A percentile compares a stretch with the other conserved stretches of the same genome.
These are phyloP conservation scores for Lentinula lateritia DNA, from an alignment of 768 basidiomycete species.

Conservation along the genomic window DNA sequence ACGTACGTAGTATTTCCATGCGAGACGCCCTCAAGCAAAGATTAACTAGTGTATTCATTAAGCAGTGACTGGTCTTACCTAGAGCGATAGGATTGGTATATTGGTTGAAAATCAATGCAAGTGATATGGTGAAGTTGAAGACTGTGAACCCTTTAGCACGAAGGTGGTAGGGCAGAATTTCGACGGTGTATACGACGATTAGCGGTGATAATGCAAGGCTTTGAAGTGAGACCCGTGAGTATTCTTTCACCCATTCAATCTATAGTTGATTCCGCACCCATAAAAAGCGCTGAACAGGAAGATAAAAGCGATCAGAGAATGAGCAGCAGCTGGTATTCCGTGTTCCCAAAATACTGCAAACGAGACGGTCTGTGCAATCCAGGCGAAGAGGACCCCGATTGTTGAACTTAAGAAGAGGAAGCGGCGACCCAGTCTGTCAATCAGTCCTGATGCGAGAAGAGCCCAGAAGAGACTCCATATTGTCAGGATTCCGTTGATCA, in stretches of 20 bases:
- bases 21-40: background rate
- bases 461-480: constrained; percentile 56
- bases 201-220: constrained; percentile 54
- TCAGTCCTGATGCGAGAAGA: constrained; percentile 40
- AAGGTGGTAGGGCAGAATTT: constrained; percentile 60
- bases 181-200: constrained; percentile 50
- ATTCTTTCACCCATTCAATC: too few relatives aligned
- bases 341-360: constrained; percentile 32
- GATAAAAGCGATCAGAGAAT: constrained; percentile 52
- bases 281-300: constrained; percentile 55
- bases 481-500: constrained; percentile 58
- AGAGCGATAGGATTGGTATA: constrained; percentile 59
- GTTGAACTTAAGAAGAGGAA: constrained; percentile 39
- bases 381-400: constrained; percentile 39
- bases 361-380: constrained; percentile 41
- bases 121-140: constrained; percentile 44
- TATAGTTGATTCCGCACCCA: constrained; percentile 19
- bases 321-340: constrained; percentile 24
- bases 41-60: background rate
- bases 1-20: constrained; percentile 39
- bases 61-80: constrained; percentile 13
- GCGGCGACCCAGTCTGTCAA: constrained; percentile 48
- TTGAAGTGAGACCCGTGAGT: background rate
- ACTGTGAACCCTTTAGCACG: constrained; percentile 58
- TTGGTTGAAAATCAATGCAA: constrained; percentile 52